Conservation (phyloP, 441 rosid species). For the Croton setiger region DNA sequence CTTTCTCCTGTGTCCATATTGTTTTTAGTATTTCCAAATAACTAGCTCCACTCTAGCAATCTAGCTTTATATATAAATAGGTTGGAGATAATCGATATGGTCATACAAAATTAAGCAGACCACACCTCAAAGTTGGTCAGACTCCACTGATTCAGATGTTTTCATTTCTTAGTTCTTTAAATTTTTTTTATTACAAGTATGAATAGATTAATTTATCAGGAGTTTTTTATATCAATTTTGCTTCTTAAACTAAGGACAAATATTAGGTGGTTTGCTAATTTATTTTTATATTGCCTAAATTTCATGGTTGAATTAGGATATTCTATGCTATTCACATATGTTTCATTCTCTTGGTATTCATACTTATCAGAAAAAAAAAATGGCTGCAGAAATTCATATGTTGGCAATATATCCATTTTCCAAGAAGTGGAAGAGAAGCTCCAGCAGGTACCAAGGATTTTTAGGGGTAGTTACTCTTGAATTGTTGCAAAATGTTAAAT, state of each 20-base stretch:
- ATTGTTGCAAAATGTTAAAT: neutral
- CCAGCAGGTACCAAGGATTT: conserved; percentile 46
- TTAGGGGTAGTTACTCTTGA: neutral
- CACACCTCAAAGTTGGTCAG: neutral
- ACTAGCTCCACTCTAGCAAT: neutral
- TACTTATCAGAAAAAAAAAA: neutral
- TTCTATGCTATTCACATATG: conserved; percentile 1
- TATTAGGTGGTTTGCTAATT: neutral
- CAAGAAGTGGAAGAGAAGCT: conserved; percentile 75
- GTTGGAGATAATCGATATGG: conserved; percentile 4
- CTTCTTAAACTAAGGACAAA: conserved; percentile 10
- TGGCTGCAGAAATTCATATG: conserved; percentile 70
- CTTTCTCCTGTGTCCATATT: neutral
- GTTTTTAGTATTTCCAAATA: conserved; percentile 6
- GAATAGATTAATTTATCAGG: neutral
- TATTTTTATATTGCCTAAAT: neutral
- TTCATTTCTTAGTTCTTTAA: neutral
- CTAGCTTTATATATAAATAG: neutral
- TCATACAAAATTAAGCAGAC: no score
- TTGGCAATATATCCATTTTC: conserved; percentile 74
- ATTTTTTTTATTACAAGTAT: neutral
- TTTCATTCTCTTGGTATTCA: neutral
- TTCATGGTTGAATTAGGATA: neutral
- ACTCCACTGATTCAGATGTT: neutral
- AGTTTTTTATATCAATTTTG: neutral